Conservation (phyloP, 148 eudicot genomes). For the Camellia japonica region DNA sequence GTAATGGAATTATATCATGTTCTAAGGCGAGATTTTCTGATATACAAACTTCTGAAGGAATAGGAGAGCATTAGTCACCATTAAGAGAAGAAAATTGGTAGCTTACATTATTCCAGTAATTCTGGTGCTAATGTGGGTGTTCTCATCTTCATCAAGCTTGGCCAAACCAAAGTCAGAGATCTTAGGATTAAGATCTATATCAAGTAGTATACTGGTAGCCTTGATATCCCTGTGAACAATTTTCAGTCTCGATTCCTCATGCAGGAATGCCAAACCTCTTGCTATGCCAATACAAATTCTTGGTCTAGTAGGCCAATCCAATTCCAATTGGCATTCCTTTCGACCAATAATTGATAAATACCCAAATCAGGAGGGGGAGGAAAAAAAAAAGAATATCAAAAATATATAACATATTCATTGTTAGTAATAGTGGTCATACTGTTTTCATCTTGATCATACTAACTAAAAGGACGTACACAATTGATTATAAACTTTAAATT, state of each 20-base stretch:
- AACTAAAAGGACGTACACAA: no score
- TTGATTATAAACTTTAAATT: background rate
- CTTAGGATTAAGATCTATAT: constrained; percentile 40
- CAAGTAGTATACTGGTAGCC: constrained; percentile 40
- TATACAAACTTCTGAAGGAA: background rate
- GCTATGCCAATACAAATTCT: constrained; percentile 44
- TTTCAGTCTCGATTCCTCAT: constrained; percentile 41
- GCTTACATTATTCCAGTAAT: constrained; percentile 52
- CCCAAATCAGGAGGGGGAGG: background rate
- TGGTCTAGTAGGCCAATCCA: constrained; percentile 46
- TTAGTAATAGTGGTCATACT: background rate
- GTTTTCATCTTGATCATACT: no score
- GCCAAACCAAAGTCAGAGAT: constrained; percentile 58
- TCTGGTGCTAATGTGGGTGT: constrained; percentile 44
- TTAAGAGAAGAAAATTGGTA: background rate
- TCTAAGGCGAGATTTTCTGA: background rate
- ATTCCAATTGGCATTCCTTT: constrained; percentile 17
- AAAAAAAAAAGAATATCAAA: background rate
- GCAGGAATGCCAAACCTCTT: constrained; percentile 45
- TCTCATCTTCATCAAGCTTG: constrained; percentile 43
- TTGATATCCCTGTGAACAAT: constrained; percentile 52
- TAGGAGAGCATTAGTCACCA: background rate
- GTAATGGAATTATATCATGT: background rate
- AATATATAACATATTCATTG: background rate
- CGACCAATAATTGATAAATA: constrained; percentile 10